Percentiles rank a stretch among this genome's conserved stretches.
Evolutionary conservation across 2,329 filamentous ascomycete genomes (phyloP).

Genomic region (Pseudocercospora vitis): DNA sequence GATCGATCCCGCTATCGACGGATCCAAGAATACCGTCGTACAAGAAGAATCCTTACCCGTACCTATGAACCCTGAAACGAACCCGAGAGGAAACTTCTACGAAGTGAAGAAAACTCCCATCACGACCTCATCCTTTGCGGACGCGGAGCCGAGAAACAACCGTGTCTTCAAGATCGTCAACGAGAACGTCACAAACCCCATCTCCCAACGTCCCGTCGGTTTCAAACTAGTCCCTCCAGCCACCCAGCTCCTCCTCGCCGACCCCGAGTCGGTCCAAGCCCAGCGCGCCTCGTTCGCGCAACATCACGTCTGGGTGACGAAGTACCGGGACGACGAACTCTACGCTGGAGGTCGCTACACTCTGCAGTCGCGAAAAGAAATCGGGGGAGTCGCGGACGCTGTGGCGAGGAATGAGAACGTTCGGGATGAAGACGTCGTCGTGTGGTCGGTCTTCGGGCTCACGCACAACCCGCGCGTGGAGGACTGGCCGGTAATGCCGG

Average conservation of each 20-base stretch:
- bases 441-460: slow-evolving; percentile 47
- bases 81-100: slow-evolving; percentile 57
- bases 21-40: slow-evolving; percentile 47
- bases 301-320: slow-evolving; percentile 59
- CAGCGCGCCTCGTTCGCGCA: slow-evolving; percentile 61
- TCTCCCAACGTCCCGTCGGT: slow-evolving; percentile 51
- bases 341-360: slow-evolving; percentile 56
- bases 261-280: slow-evolving; percentile 56
- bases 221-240: slow-evolving; percentile 53
- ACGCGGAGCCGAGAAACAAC: slow-evolving; percentile 48
- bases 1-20: slow-evolving; percentile 51
- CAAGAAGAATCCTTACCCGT: slow-evolving; percentile 60
- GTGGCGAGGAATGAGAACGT: background rate
- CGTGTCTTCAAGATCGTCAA: slow-evolving; percentile 54
- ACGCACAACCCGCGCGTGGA: slow-evolving; percentile 44
- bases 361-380: slow-evolving; percentile 58
- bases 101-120: slow-evolving; percentile 49
- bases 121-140: slow-evolving; percentile 52
- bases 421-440: slow-evolving; percentile 49
- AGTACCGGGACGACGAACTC: slow-evolving; percentile 59
- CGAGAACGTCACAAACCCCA: slow-evolving; percentile 44
- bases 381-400: slow-evolving; percentile 37
- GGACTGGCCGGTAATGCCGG: slow-evolving; percentile 61
- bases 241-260: slow-evolving; percentile 54
- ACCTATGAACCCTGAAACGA: slow-evolving; percentile 53